Evolutionary conservation across 805 yeast species (phyloP).

Genomic region (Sugiyamaella lignohabitans): DNA sequence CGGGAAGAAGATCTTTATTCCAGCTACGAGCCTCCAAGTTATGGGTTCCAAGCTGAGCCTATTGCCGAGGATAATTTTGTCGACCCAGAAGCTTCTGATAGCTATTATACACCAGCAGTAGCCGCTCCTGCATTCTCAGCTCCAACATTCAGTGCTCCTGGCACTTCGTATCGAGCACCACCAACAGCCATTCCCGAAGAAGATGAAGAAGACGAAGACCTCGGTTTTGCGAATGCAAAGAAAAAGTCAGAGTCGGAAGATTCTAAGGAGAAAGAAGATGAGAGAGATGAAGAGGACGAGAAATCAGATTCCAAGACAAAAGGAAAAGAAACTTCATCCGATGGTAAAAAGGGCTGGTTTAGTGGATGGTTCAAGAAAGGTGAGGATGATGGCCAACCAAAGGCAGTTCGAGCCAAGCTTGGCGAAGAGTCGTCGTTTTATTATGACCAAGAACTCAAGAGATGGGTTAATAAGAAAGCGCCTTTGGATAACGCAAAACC

Average conservation of each 20-base stretch:
- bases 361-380: constrained; percentile 57
- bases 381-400: constrained; percentile 57
- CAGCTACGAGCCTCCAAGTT: constrained; percentile 17
- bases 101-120: constrained; percentile 7
- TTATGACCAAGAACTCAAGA: constrained; percentile 74
- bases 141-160: constrained; percentile 6
- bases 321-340: constrained; percentile 16
- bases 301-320: constrained; percentile 25
- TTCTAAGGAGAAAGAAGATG: constrained; percentile 11
- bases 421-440: constrained; percentile 71
- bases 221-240: constrained; percentile 13
- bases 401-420: constrained; percentile 74
- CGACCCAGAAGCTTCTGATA: constrained; percentile 13
- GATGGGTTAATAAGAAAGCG: constrained; percentile 75
- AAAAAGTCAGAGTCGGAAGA: constrained; percentile 16
- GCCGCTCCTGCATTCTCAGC: constrained; percentile 11
- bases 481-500: constrained; percentile 32
- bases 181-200: constrained; percentile 8
- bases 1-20: constrained; percentile 18
- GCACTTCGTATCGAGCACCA: constrained; percentile 9
- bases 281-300: constrained; percentile 19
- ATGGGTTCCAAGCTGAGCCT: constrained; percentile 18
- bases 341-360: constrained; percentile 36
- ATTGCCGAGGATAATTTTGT: constrained; percentile 12
- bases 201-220: constrained; percentile 19